phyloP scores from a whole-genome alignment of 2,329 filamentous ascomycete genomes.

The Fusarium citri region DNA sequence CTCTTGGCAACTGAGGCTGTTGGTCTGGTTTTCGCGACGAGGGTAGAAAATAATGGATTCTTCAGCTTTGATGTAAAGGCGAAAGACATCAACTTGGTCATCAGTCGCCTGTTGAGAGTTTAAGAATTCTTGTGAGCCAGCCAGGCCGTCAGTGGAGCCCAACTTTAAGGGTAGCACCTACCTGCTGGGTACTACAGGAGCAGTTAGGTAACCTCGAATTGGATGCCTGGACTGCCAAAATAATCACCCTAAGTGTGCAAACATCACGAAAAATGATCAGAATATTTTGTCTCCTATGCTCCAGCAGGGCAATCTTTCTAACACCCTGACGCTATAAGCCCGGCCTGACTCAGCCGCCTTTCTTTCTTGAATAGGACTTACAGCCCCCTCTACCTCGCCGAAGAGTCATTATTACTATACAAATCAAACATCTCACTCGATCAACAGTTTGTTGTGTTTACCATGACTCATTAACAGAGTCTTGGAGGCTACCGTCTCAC shows the following conservation, averaged over 20 bases:
- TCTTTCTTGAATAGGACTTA: background rate
- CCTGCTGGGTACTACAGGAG: background rate
- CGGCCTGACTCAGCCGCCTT: constrained; percentile 46
- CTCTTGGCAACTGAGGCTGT: background rate
- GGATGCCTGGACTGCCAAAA: background rate
- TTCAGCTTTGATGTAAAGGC: background rate
- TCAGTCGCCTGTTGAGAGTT: background rate
- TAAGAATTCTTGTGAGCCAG: constrained; percentile 13
- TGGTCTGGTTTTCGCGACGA: background rate
- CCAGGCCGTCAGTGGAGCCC: constrained; percentile 1
- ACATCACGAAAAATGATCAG: background rate
- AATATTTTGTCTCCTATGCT: background rate
- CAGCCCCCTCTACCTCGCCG: background rate
- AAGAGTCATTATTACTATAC: background rate
- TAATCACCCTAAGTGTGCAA: background rate
- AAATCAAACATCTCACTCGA: background rate
- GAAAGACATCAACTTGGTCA: constrained; percentile 8
- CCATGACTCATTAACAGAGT: background rate
- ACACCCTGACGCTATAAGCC: background rate
- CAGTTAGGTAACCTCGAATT: background rate
- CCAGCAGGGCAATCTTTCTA: background rate
- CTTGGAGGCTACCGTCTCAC: background rate
- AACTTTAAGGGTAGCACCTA: background rate
- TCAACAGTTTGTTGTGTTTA: background rate
- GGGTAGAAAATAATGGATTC: background rate